Percentiles rank a stretch among this genome's conserved stretches.
Evolutionary conservation across 306 rosid species (phyloP).

Genomic region (Vigna angularis): DNA sequence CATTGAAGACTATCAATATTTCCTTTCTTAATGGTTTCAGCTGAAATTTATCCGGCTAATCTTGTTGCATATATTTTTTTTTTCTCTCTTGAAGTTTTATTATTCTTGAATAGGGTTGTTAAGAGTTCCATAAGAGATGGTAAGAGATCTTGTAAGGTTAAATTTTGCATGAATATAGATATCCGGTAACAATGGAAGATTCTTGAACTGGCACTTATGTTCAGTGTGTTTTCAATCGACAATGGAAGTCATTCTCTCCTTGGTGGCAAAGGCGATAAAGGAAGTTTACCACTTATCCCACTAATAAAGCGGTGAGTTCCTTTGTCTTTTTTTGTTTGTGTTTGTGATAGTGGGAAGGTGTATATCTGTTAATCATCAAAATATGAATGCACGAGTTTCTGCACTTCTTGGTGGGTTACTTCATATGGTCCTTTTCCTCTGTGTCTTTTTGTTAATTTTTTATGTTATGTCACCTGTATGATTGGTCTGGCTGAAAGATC

Average conservation of each 20-base stretch:
- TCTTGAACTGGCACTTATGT: neutral
- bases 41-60: no score
- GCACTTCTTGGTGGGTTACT: constrained; percentile 2
- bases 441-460: neutral
- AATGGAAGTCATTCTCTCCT: neutral
- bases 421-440: constrained; percentile 22
- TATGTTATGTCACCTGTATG: neutral
- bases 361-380: constrained; percentile 15
- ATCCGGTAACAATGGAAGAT: neutral
- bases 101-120: no score
- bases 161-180: neutral
- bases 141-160: no score
- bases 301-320: constrained; percentile 9
- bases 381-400: constrained; percentile 1
- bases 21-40: no score
- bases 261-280: neutral
- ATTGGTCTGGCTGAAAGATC: constrained; percentile 14
- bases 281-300: constrained; percentile 15
- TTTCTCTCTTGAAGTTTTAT: no score
- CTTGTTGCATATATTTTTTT: no score
- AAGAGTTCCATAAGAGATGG: no score
- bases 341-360: constrained; percentile 5
- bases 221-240: constrained; percentile 12
- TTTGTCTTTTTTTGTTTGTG: constrained; percentile 9
- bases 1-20: no score